A percentile compares a stretch with the other conserved stretches of the same genome.
These are phyloP conservation scores for Dissoconium aciculare DNA, from an alignment of 2,329 filamentous ascomycete species.

Conservation along the genomic window DNA sequence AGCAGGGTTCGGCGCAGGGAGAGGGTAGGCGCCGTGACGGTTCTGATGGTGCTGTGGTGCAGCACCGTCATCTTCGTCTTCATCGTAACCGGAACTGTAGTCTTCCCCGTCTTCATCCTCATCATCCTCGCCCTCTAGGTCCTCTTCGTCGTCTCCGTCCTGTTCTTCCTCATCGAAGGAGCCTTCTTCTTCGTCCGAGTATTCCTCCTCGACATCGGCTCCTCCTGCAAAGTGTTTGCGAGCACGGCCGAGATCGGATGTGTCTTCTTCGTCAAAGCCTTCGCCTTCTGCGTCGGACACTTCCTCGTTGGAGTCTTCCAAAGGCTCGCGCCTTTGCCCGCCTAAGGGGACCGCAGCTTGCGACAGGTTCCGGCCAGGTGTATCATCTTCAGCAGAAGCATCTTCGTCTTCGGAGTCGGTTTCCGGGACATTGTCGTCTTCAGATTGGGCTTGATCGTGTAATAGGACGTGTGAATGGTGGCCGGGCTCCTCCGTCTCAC, in stretches of 20 bases:
- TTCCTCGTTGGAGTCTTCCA: conserved; percentile 4
- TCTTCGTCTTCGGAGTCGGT: too few species aligned
- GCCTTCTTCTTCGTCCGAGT: conserved; percentile 8
- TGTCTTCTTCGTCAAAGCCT: conserved; percentile 3
- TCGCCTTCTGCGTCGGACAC: conserved; percentile 4
- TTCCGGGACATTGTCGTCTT: background rate
- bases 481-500: conserved; percentile 3
- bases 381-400: too few species aligned
- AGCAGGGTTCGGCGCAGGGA: conserved; percentile 7
- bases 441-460: background rate
- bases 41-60: conserved; percentile 5
- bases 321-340: too few species aligned
- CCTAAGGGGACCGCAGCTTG: too few species aligned
- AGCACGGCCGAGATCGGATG: too few species aligned
- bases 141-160: conserved; percentile 3
- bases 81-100: background rate
- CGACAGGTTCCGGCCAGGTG: too few species aligned
- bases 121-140: conserved; percentile 5
- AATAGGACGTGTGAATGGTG: conserved; percentile 2
- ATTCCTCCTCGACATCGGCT: conserved; percentile 8
- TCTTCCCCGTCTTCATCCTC: conserved; percentile 5
- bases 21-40: conserved; percentile 1
- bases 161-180: conserved; percentile 7
- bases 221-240: conserved; percentile 4
- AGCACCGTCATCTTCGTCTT: background rate